Conservation (phyloP, 768 basidiomycete genomes). For the Rhizopogon roseolus region DNA sequence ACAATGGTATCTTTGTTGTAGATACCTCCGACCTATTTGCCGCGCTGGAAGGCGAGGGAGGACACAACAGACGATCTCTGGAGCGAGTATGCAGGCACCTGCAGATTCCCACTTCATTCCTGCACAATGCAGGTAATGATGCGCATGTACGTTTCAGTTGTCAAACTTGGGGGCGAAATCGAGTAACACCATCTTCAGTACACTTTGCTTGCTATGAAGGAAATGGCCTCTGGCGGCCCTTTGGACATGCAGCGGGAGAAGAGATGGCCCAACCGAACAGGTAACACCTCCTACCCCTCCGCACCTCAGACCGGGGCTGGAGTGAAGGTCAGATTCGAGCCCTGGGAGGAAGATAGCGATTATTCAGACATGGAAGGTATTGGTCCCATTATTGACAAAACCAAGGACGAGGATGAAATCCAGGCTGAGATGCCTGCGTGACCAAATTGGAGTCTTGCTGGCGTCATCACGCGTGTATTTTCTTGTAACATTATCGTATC, state of each 20-base stretch:
- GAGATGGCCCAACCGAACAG: constrained; percentile 69
- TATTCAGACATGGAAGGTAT: constrained; percentile 41
- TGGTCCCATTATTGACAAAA: constrained; percentile 17
- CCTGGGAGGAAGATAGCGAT: constrained; percentile 54
- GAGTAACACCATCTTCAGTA: constrained; percentile 42
- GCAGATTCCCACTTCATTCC: constrained; percentile 45
- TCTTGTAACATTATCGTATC: constrained; percentile 1
- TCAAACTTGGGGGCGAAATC: neutral
- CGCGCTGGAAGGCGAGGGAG: constrained; percentile 61
- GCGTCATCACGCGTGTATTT: neutral
- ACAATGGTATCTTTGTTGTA: constrained; percentile 55
- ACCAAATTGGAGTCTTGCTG: neutral
- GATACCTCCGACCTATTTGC: constrained; percentile 75
- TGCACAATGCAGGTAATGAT: constrained; percentile 89
- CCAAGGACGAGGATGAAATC: constrained; percentile 5
- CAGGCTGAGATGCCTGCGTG: constrained; percentile 1
- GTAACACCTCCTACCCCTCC: constrained; percentile 6
- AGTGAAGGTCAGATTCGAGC: constrained; percentile 53
- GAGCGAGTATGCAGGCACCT: constrained; percentile 61
- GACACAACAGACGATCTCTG: constrained; percentile 49
- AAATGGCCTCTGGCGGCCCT: constrained; percentile 72
- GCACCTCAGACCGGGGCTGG: constrained; percentile 21
- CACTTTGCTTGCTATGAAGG: constrained; percentile 58
- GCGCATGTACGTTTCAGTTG: constrained; percentile 53
- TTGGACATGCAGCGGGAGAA: constrained; percentile 73